Evolutionary conservation across 1,139 yeast genomes (phyloP).

Genomic region (Pichia sp.): DNA sequence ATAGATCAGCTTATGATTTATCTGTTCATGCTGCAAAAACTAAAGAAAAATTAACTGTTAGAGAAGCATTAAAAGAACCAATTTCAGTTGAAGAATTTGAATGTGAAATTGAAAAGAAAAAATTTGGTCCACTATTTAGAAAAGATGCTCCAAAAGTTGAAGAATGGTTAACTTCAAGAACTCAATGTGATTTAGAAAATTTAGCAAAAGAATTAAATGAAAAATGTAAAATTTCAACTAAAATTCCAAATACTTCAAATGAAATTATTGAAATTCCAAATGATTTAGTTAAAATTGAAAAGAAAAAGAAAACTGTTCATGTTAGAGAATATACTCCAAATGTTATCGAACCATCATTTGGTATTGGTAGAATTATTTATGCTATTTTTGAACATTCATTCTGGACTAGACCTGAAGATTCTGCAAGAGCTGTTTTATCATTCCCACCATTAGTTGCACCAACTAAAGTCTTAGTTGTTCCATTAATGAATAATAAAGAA

Average conservation of each 20-base stretch:
- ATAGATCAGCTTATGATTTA: slow-evolving; percentile 96
- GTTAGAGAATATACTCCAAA: slow-evolving; percentile 94
- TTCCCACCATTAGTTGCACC: slow-evolving; percentile 97
- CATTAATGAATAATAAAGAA: slow-evolving; percentile 79
- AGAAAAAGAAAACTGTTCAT: slow-evolving; percentile 78
- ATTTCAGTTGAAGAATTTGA: slow-evolving; percentile 75
- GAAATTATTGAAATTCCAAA: slow-evolving; percentile 53
- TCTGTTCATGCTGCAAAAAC: slow-evolving; percentile 94
- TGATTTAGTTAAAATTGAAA: slow-evolving; percentile 66
- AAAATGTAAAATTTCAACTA: slow-evolving; percentile 60
- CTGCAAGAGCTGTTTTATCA: slow-evolving; percentile 70
- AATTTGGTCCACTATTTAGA: slow-evolving; percentile 96
- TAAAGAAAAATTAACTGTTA: slow-evolving; percentile 88
- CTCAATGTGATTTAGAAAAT: slow-evolving; percentile 81
- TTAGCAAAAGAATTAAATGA: slow-evolving; percentile 61
- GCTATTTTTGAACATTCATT: slow-evolving; percentile 89
- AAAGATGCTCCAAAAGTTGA: slow-evolving; percentile 93
- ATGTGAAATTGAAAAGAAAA: slow-evolving; percentile 83
- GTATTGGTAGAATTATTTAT: slow-evolving; percentile 96
- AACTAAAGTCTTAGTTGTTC: slow-evolving; percentile 92
- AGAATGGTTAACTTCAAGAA: slow-evolving; percentile 65
- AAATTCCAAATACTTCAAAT: slow-evolving; percentile 27
- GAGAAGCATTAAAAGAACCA: slow-evolving; percentile 85
- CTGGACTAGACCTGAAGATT: slow-evolving; percentile 93
- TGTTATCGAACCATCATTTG: slow-evolving; percentile 98